Evolutionary conservation across 768 basidiomycete genomes (phyloP).

Genomic region (Suillus tomentosus): DNA sequence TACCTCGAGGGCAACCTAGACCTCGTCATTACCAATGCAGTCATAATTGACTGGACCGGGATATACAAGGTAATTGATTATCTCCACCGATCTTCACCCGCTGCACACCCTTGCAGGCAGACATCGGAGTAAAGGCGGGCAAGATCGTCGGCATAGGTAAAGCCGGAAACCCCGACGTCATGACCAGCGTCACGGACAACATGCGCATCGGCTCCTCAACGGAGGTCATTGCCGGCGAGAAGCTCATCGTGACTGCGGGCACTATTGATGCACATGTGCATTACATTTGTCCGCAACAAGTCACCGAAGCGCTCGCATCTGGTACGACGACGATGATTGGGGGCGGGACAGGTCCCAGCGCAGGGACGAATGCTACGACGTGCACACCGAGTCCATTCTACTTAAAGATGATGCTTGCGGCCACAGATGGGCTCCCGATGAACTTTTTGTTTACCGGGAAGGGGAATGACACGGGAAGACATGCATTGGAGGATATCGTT

Average conservation of each 20-base stretch:
- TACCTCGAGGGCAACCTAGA: slow-evolving; percentile 70
- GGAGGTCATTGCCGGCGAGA: slow-evolving; percentile 95
- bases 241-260: slow-evolving; percentile 91
- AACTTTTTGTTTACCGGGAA: slow-evolving; percentile 97
- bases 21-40: slow-evolving; percentile 91
- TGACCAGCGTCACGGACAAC: slow-evolving; percentile 71
- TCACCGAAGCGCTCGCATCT: slow-evolving; percentile 77
- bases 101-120: slow-evolving; percentile 59
- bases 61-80: slow-evolving; percentile 77
- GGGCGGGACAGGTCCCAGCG: slow-evolving; percentile 92
- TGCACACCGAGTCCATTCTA: slow-evolving; percentile 92
- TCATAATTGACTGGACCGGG: slow-evolving; percentile 93
- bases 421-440: slow-evolving; percentile 87
- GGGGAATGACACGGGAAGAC: slow-evolving; percentile 85
- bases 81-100: background rate
- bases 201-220: slow-evolving; percentile 90
- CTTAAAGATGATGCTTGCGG: slow-evolving; percentile 87
- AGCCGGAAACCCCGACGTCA: slow-evolving; percentile 93
- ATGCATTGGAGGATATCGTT: slow-evolving; percentile 77
- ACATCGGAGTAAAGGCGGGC: slow-evolving; percentile 89
- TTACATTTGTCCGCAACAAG: slow-evolving; percentile 94
- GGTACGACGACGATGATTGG: slow-evolving; percentile 95
- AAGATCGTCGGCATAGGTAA: slow-evolving; percentile 90
- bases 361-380: slow-evolving; percentile 87
- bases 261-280: slow-evolving; percentile 92